Percentiles rank a stretch among this genome's conserved stretches.
These are phyloP conservation scores for Mucor indicus DNA, from an alignment of 371 early-diverging fungal species.

Conservation along the genomic window DNA sequence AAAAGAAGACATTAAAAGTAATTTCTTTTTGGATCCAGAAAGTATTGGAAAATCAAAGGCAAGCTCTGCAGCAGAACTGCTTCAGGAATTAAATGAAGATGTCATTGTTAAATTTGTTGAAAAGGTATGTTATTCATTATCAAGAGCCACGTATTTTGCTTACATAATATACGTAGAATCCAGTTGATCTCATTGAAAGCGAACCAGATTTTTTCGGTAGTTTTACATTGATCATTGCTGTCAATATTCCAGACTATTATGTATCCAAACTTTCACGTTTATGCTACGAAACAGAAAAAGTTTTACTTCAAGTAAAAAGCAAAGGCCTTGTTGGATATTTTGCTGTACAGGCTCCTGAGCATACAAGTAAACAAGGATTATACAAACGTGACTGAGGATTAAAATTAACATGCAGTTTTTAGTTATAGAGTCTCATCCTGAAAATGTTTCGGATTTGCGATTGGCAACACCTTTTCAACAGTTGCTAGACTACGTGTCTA, in stretches of 20 bases:
- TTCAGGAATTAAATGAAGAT: constrained; percentile 87
- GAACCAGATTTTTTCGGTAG: constrained; percentile 62
- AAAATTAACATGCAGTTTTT: not conserved
- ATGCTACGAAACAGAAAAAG: constrained; percentile 58
- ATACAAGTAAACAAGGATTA: constrained; percentile 49
- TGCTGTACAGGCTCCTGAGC: constrained; percentile 72
- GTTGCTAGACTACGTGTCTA: constrained; percentile 54
- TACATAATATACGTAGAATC: constrained; percentile 13
- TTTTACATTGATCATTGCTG: constrained; percentile 74
- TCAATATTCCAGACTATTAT: constrained; percentile 56
- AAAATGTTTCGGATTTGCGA: constrained; percentile 75
- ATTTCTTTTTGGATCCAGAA: constrained; percentile 82
- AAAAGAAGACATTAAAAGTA: constrained; percentile 71
- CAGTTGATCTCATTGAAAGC: constrained; percentile 42
- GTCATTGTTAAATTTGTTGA: constrained; percentile 59
- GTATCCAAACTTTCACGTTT: constrained; percentile 54
- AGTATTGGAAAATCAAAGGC: constrained; percentile 69
- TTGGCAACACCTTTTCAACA: constrained; percentile 79
- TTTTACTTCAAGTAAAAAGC: constrained; percentile 66
- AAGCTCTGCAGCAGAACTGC: constrained; percentile 55
- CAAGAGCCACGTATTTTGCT: too few relatives aligned
- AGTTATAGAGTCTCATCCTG: constrained; percentile 92
- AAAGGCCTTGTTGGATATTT: constrained; percentile 76
- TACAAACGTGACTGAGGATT: not conserved
- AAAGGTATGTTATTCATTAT: constrained; percentile 31